phyloP scores from a whole-genome alignment of 805 yeast species.

The Nakazawaea populi region DNA sequence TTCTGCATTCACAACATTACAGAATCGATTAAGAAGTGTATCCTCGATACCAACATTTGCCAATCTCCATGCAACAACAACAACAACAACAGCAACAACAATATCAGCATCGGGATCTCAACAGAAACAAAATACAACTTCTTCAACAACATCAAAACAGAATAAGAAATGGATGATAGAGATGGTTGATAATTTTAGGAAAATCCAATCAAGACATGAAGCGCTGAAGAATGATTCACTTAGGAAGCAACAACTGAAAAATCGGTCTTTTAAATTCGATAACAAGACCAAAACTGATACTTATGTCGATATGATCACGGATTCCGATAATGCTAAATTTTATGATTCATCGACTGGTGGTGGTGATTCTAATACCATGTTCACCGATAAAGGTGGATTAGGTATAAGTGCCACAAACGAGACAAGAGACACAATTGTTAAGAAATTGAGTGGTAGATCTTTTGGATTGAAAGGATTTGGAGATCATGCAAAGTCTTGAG shows the following conservation, averaged over 20 bases:
- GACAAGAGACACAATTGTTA: constrained; percentile 17
- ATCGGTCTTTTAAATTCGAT: constrained; percentile 10
- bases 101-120: constrained; percentile 13
- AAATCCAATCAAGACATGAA: constrained; percentile 39
- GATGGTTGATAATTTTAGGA: constrained; percentile 41
- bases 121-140: neutral
- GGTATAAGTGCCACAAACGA: neutral
- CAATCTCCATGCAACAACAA: too few relatives aligned
- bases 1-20: constrained; percentile 76
- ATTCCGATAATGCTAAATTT: constrained; percentile 4
- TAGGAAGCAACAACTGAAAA: constrained; percentile 2
- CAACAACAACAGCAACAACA: neutral
- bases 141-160: constrained; percentile 17
- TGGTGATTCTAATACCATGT: constrained; percentile 3
- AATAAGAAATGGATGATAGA: constrained; percentile 20
- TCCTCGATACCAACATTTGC: constrained; percentile 25
- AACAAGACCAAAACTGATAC: constrained; percentile 4
- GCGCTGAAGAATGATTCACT: constrained; percentile 8
- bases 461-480: constrained; percentile 22
- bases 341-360: constrained; percentile 9
- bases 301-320: neutral
- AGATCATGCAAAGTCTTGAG: neutral
- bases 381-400: constrained; percentile 14
- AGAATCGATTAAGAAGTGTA: constrained; percentile 65
- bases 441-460: constrained; percentile 24